Evolutionary conservation across 805 yeast species (phyloP).

Genomic region (Wickerhamiella brachini): DNA sequence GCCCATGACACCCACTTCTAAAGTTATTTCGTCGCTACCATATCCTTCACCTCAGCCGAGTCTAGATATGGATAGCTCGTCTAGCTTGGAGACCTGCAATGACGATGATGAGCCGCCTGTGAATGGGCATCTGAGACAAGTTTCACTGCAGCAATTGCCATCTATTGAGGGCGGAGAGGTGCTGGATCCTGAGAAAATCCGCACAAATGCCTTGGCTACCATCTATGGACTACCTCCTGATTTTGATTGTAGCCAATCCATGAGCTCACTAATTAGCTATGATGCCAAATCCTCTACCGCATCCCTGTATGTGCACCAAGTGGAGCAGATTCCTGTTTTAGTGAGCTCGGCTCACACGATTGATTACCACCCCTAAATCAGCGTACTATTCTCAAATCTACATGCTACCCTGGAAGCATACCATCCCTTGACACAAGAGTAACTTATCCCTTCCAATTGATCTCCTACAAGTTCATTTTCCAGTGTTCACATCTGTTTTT

Average conservation of each 20-base stretch:
- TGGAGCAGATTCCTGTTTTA: neutral
- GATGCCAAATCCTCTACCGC: neutral
- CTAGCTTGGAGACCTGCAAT: neutral
- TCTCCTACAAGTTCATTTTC: neutral
- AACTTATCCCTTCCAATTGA: neutral
- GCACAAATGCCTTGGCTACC: neutral
- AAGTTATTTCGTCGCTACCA: neutral
- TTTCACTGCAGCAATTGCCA: neutral
- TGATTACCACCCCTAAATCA: neutral
- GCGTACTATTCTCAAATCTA: neutral
- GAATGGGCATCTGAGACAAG: neutral
- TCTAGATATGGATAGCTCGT: neutral
- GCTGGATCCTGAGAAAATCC: neutral
- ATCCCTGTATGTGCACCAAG: neutral
- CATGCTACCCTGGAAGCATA: too few species aligned
- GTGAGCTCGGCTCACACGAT: neutral
- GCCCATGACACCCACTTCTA: neutral
- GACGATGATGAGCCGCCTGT: neutral
- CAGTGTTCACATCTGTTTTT: neutral
- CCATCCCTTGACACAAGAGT: neutral
- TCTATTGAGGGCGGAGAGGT: neutral
- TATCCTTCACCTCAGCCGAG: neutral
- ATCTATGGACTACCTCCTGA: neutral
- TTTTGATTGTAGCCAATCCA: neutral
- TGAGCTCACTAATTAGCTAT: neutral